A percentile compares a stretch with the other conserved stretches of the same genome.
Conservation (phyloP, 2,329 filamentous ascomycete species). For the Paracoccidioides lutzii region DNA sequence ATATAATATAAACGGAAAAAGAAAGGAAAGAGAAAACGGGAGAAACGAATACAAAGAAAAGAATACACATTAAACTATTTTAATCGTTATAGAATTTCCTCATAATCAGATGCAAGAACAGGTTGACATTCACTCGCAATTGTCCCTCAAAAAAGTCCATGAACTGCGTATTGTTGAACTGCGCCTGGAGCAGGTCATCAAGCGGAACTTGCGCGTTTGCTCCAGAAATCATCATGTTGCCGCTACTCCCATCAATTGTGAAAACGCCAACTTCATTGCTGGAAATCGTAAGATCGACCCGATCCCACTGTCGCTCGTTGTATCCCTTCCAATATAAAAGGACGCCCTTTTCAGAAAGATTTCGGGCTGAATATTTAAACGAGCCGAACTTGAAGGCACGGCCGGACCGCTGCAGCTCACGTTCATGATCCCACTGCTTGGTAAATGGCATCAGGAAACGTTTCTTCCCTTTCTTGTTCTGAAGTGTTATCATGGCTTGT, state of each 20-base stretch:
- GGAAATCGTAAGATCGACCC: slow-evolving; percentile 85
- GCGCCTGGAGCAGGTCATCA: slow-evolving; percentile 86
- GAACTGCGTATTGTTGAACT: slow-evolving; percentile 94
- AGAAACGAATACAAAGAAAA: neutral
- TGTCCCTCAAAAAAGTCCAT: slow-evolving; percentile 86
- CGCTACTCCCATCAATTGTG: slow-evolving; percentile 76
- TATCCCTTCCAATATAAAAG: slow-evolving; percentile 84
- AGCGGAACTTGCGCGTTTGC: slow-evolving; percentile 79
- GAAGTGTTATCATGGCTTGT: slow-evolving; percentile 91
- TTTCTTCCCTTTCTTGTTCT: slow-evolving; percentile 94
- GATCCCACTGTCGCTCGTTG: slow-evolving; percentile 70
- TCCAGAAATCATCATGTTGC: slow-evolving; percentile 90
- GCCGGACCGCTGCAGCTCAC: slow-evolving; percentile 81
- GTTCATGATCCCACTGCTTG: slow-evolving; percentile 96
- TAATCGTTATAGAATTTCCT: slow-evolving; percentile 78
- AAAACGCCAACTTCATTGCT: slow-evolving; percentile 93
- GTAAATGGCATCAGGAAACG: slow-evolving; percentile 92
- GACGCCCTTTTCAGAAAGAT: slow-evolving; percentile 84
- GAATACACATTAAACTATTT: neutral
- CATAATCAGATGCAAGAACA: slow-evolving; percentile 92
- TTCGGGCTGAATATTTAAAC: slow-evolving; percentile 89
- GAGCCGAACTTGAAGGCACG: slow-evolving; percentile 95
- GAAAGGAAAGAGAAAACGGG: neutral
- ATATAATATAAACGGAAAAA: neutral
- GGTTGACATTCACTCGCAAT: slow-evolving; percentile 85